Evolutionary conservation across 768 basidiomycete species (phyloP), one percentile per base, ranked within the genome.

Genomic region (Calocybe indica): DNA sequence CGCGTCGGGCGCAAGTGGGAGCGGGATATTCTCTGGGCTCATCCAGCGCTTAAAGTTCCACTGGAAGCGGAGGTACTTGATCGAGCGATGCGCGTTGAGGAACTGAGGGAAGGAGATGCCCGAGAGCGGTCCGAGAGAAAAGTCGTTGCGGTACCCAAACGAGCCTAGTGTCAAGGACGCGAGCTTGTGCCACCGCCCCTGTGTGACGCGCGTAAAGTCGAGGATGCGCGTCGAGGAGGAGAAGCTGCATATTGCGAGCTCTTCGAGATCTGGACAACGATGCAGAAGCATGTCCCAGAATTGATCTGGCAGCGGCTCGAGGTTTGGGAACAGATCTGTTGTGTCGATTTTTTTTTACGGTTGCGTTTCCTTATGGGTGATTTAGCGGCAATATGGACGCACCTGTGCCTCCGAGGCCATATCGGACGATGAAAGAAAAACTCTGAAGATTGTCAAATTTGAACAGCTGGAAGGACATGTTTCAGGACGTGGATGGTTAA

Each of bases 31-130:
- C 47, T 67, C 62, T 1, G 76, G 76, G 1, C 71, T 73, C 61
- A 75, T 66, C 74, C 74, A 76, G 9, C 69, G 60, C 44, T 71
- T 72, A 56, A 76, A 76, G 49, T 73, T 75, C 75, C 76, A 78
- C 28, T 72, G 59, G 37, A 76, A 64, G 8, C 73, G 68, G 30
- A 76, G 60, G 49, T 69, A 72, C 33, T 65, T 70, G 11, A 78
- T 57, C 5, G 59, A 51, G 0, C 58, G 55, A 48, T 77, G 76
- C 9, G 29, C 45, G 6, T 66, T 58, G n/a, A 77, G 58, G 53
- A 76, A 76, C 1, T 52, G 41, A 4, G 59, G 61, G 33, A 76
- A 64, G 0, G 57, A 50, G 5, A 47, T 37, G 11, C 62, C 62
- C 15, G 64, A 56, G 6, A 65, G 53, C 1, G 63, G 60, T 6